A percentile compares a stretch with the other conserved stretches of the same genome.
Conservation (phyloP, 2,329 filamentous ascomycete genomes). For the Intubia oerlemansii region DNA sequence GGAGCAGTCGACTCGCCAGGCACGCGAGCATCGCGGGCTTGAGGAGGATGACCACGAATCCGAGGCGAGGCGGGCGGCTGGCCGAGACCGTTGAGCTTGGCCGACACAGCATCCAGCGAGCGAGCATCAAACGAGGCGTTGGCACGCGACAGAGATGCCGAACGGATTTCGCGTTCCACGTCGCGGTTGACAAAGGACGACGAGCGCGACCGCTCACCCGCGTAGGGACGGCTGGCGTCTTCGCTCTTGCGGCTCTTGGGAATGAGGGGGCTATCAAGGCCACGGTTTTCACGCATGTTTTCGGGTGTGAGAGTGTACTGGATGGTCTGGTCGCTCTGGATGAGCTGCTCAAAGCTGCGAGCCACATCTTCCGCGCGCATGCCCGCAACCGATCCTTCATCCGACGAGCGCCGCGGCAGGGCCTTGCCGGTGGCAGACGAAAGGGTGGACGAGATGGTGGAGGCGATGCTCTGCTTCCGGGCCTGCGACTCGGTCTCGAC, state of each 20-base stretch:
- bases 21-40: constrained; percentile 52
- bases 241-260: constrained; percentile 24
- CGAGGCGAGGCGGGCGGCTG: no score
- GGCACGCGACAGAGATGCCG: constrained; percentile 14
- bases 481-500: constrained; percentile 1
- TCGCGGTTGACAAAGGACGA: constrained; percentile 21
- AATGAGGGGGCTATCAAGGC: constrained; percentile 16
- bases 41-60: no score
- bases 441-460: constrained; percentile 25
- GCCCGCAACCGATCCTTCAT: constrained; percentile 24
- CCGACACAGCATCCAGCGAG: no score
- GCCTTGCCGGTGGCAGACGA: constrained; percentile 27
- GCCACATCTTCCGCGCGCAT: constrained; percentile 34
- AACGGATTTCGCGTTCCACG: constrained; percentile 13
- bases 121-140: no score
- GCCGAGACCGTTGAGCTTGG: no score
- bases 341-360: constrained; percentile 56
- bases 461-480: constrained; percentile 22
- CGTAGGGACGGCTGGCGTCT: constrained; percentile 18
- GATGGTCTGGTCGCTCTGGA: constrained; percentile 63
- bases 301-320: constrained; percentile 66
- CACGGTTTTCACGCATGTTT: constrained; percentile 41
- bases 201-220: constrained; percentile 25
- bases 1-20: constrained; percentile 54
- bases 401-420: constrained; percentile 32